phyloP scores from a whole-genome alignment of 2,329 filamentous ascomycete species.

The Beauveria australis region DNA sequence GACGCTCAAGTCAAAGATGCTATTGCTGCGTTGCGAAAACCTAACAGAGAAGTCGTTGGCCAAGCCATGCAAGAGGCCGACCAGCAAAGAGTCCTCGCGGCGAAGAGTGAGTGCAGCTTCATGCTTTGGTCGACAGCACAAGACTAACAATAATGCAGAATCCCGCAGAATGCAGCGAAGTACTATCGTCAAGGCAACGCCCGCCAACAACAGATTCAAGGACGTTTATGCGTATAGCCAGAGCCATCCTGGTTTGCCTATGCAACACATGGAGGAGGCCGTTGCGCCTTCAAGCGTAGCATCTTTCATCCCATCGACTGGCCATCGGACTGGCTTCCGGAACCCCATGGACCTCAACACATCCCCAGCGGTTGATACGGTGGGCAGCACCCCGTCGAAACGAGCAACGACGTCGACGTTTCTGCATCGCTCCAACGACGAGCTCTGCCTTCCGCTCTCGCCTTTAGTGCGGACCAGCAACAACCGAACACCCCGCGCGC shows the following conservation, averaged over 20 bases:
- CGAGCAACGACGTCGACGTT: conserved; percentile 18
- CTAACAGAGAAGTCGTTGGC: conserved; percentile 63
- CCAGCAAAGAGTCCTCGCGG: conserved; percentile 47
- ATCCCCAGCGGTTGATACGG: conserved; percentile 17
- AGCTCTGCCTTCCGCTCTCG: conserved; percentile 25
- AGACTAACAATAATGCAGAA: conserved; percentile 33
- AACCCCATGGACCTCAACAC: conserved; percentile 23
- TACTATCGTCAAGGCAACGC: conserved; percentile 49
- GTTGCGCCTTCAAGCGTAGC: conserved; percentile 31
- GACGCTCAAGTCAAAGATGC: conserved; percentile 66
- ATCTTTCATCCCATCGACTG: conserved; percentile 34
- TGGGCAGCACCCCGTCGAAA: conserved; percentile 12
- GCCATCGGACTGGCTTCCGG: conserved; percentile 23
- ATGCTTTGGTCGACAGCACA: background rate
- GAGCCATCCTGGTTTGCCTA: conserved; percentile 14
- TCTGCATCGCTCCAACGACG: conserved; percentile 21
- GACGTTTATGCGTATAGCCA: conserved; percentile 35
- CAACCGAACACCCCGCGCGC: background rate
- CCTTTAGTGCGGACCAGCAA: conserved; percentile 26
- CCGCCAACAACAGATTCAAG: conserved; percentile 45
- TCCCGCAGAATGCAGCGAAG: conserved; percentile 42
- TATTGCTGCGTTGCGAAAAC: conserved; percentile 65
- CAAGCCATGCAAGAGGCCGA: conserved; percentile 59
- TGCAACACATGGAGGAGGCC: conserved; percentile 21
- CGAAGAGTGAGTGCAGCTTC: conserved; percentile 37